Conservation (phyloP, 768 basidiomycete species). For the Lentinula sp. region DNA sequence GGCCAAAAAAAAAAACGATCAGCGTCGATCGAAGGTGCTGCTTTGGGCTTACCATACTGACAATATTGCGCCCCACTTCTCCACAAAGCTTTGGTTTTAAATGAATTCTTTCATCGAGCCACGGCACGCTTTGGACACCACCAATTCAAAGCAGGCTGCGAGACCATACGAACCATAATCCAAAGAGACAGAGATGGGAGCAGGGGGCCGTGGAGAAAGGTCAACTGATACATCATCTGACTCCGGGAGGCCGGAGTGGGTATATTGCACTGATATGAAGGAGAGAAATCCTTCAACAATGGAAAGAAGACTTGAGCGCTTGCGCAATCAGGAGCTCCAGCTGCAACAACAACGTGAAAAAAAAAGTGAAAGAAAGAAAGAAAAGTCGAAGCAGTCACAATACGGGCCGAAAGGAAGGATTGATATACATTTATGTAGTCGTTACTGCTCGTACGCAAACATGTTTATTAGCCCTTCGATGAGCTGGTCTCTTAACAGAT, state of each 20-base stretch:
- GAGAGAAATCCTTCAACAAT: background rate
- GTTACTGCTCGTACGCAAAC: conserved; percentile 20
- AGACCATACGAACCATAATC: background rate
- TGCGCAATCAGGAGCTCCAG: no score
- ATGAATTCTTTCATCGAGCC: background rate
- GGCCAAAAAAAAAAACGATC: background rate
- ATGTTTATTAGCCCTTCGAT: conserved; percentile 30
- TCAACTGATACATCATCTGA: conserved; percentile 6
- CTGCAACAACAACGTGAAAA: no score
- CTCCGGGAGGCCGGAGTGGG: background rate
- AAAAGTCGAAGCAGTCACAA: background rate
- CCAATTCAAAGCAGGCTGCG: background rate
- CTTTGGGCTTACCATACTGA: background rate
- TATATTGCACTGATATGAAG: background rate
- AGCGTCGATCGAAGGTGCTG: background rate
- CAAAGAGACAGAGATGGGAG: background rate
- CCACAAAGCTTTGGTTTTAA: background rate
- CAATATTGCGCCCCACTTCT: background rate
- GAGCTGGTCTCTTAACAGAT: conserved; percentile 31
- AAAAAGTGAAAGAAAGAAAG: no score
- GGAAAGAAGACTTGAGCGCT: background rate
- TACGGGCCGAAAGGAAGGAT: background rate
- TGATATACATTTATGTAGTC: no score
- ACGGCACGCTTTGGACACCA: background rate
- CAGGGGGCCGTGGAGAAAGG: background rate